phyloP scores from a whole-genome alignment of 768 basidiomycete genomes.

The Mrakia blollopis region DNA sequence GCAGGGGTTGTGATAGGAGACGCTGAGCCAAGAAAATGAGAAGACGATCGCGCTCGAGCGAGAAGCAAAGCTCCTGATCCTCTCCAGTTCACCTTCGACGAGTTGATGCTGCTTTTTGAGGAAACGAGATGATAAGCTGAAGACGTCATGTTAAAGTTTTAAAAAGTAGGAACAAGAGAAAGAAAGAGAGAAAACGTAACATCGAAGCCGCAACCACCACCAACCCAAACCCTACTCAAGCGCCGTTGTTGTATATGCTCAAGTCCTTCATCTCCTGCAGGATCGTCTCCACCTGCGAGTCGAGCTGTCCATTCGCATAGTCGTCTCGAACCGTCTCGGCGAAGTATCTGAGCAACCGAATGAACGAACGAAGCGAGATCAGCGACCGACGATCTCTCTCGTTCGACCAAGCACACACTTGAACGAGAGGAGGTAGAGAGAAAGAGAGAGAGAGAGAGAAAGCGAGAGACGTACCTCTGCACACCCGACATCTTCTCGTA shows the following conservation, averaged over 20 bases:
- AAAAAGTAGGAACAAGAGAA: not conserved
- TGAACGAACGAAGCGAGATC: not conserved
- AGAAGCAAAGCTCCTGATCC: too few relatives aligned
- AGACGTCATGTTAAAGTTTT: not conserved
- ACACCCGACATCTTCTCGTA: conserved; percentile 95
- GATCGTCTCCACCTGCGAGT: conserved; percentile 96
- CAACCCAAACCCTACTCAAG: not conserved
- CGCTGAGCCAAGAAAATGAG: too few relatives aligned
- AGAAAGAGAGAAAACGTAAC: not conserved
- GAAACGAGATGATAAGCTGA: not conserved
- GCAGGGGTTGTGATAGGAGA: too few relatives aligned
- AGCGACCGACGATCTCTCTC: too few relatives aligned
- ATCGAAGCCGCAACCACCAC: not conserved
- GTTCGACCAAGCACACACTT: not conserved
- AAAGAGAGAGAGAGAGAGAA: not conserved
- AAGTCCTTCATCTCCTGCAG: conserved; percentile 94
- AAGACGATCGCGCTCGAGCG: too few relatives aligned
- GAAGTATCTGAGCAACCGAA: conserved; percentile 64
- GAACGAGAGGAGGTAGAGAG: not conserved
- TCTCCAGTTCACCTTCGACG: too few relatives aligned
- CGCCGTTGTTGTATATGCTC: conserved; percentile 60
- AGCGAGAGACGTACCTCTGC: conserved; percentile 61
- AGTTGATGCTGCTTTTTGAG: too few relatives aligned
- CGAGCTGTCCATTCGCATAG: conserved; percentile 92
- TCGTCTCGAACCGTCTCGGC: conserved; percentile 86